Percentiles rank a stretch among this genome's conserved stretches.
Conservation (phyloP, 1,284 basidiomycete genomes). For the Cutaneotrichosporon curvatum region DNA sequence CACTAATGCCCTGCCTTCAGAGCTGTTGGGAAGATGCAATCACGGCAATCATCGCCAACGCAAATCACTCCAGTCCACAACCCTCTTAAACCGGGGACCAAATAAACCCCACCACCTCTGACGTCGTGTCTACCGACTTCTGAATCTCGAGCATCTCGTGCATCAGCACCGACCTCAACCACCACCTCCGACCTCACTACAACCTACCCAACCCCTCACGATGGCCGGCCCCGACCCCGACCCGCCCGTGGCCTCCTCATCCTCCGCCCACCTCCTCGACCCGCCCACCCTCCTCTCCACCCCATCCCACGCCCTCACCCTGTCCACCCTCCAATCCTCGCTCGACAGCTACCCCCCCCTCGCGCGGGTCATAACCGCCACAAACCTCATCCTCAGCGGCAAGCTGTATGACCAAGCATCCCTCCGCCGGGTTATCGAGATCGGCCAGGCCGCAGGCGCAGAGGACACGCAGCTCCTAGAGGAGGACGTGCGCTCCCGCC, state of each 20-base stretch:
- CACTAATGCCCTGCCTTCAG: too few relatives aligned
- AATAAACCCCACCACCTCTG: neutral
- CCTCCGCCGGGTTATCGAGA: slow-evolving; percentile 29
- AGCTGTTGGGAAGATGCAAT: too few relatives aligned
- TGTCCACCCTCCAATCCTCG: slow-evolving; percentile 1
- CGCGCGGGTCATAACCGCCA: slow-evolving; percentile 10
- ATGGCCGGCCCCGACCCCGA: slow-evolving; percentile 2
- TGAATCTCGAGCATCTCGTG: neutral
- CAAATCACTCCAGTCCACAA: too few relatives aligned
- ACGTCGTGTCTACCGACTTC: too few relatives aligned
- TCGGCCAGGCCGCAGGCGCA: slow-evolving; percentile 19
- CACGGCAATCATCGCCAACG: too few relatives aligned
- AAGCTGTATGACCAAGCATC: slow-evolving; percentile 12
- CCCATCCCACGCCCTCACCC: slow-evolving; percentile 3
- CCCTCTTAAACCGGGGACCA: neutral
- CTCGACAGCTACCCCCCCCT: slow-evolving; percentile 2
- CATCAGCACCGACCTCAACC: neutral
- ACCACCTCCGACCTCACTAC: too few relatives aligned
- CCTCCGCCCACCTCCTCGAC: slow-evolving; percentile 4
- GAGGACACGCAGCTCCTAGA: slow-evolving; percentile 12
- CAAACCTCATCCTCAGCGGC: slow-evolving; percentile 17
- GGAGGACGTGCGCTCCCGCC: slow-evolving; percentile 11
- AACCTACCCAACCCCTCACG: neutral
- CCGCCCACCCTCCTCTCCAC: slow-evolving; percentile 5
- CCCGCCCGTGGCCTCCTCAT: slow-evolving; percentile 7